Percentiles rank a stretch among this genome's conserved stretches.
phyloP scores from a whole-genome alignment of 257 asterid genomes.

The Solanum gandarillasii region DNA sequence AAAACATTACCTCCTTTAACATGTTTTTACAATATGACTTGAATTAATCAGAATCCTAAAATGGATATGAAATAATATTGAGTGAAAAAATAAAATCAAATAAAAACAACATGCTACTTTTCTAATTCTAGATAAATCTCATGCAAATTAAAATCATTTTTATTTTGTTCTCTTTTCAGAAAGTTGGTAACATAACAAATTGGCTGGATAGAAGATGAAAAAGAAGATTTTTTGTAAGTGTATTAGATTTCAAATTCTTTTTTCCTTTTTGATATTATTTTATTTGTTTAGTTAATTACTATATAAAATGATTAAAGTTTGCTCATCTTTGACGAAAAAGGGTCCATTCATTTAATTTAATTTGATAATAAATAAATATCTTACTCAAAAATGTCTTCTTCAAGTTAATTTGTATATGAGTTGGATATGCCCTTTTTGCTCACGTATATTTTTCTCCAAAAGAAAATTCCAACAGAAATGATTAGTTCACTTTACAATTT shows the following conservation, averaged over 20 bases:
- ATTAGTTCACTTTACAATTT: background rate
- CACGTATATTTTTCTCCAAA: background rate
- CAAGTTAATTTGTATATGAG: background rate
- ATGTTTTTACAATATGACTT: no score
- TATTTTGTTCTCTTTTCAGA: background rate
- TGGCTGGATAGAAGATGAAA: background rate
- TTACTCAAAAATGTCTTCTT: background rate
- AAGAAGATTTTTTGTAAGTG: background rate
- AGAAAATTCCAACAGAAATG: background rate
- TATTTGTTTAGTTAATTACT: background rate
- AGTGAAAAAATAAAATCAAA: background rate
- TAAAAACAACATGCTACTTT: background rate
- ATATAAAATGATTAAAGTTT: background rate
- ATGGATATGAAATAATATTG: background rate
- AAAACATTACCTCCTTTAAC: background rate
- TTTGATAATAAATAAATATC: background rate
- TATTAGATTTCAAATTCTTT: background rate
- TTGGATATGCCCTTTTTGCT: background rate
- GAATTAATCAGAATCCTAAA: background rate
- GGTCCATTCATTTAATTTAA: background rate
- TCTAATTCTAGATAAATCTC: background rate
- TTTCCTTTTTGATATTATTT: background rate
- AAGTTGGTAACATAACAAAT: background rate
- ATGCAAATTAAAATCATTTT: background rate
- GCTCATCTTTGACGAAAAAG: background rate